Percentiles rank a stretch among this genome's conserved stretches.
These are phyloP conservation scores for Paecilomyces fulvus DNA, from an alignment of 2,329 filamentous ascomycete species.

Conservation along the genomic window DNA sequence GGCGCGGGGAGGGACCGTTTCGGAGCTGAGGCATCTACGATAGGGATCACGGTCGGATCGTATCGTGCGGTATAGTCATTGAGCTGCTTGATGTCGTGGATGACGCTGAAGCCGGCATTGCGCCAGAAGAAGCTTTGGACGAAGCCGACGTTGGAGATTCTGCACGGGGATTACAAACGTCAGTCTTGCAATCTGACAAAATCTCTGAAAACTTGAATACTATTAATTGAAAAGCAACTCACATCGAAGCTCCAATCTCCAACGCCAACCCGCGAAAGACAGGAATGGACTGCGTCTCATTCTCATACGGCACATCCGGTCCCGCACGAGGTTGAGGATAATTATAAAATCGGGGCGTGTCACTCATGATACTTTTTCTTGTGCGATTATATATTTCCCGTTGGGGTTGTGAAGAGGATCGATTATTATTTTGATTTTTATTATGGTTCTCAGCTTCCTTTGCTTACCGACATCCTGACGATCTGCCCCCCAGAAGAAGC, in stretches of 20 bases:
- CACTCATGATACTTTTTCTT: background rate
- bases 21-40: slow-evolving; percentile 10
- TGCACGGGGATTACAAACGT: slow-evolving; percentile 14
- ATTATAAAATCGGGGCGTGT: slow-evolving; percentile 19
- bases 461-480: background rate
- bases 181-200: background rate
- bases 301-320: slow-evolving; percentile 37
- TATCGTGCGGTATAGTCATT: slow-evolving; percentile 46
- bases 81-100: slow-evolving; percentile 49
- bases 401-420: background rate
- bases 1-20: slow-evolving; percentile 12
- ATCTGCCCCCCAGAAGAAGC: background rate
- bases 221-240: slow-evolving; percentile 17
- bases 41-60: slow-evolving; percentile 50
- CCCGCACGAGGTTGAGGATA: slow-evolving; percentile 32
- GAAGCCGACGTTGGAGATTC: slow-evolving; percentile 50
- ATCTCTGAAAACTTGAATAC: slow-evolving; percentile 1
- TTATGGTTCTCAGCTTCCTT: background rate
- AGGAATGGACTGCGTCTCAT: slow-evolving; percentile 56
- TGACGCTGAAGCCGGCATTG: slow-evolving; percentile 57
- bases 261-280: slow-evolving; percentile 59
- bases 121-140: slow-evolving; percentile 60
- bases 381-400: background rate
- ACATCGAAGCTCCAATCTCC: slow-evolving; percentile 55
- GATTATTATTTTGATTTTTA: background rate